Evolutionary conservation across 179 eudicot species (phyloP), one percentile per base, ranked within the genome.

Genomic region (Heliamphora pulchella): DNA sequence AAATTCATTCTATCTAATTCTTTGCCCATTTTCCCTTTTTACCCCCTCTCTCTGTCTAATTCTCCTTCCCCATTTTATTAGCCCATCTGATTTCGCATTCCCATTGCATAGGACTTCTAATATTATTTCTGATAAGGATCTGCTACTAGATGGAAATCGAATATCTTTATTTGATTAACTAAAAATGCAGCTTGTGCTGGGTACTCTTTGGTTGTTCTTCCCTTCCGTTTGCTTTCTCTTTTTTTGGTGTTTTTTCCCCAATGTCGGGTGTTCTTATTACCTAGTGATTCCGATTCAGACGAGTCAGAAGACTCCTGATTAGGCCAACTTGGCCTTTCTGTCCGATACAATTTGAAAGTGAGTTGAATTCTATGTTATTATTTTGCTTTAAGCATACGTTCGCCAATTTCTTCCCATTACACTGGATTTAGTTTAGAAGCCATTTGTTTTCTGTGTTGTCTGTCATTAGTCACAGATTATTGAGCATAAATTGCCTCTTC

Each of bases 221-320:
- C 2, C 3, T 14, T 68, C 13, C 17, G 3, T 1, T 41, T 41
- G 41, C n/a, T 10, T 41, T 68, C 8, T 41, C 9, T 10, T 10
- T 0, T 68, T 41, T 43, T 14, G n/a, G 0, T 14, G 3, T 68
- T 41, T 8, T 68, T 68, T 43, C 14, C 8, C 72, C 44, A 31
- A 8, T 39, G 14, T 74, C 31, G 62, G 59, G 58, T 50, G 51
- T 31, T 43, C 3, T 15, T 69, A 48, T n/a, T n/a, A 7, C 58
- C 13, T 54, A 94, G 97, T 88, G 98, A 94, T 85, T 91, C 98
- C 2, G 95, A 94, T 83, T 94, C 98, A 20, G 97, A 93, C 76
- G 95, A 89, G 75, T 59, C 82, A 80, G 89, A 78, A 80, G 88
- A 82, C n/a, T 85, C 87, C 70, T 87, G 87, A 88, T 78, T 43